A percentile compares a stretch with the other conserved stretches of the same genome.
Conservation (phyloP, 1,284 basidiomycete genomes). For the Ustilago lituana region DNA sequence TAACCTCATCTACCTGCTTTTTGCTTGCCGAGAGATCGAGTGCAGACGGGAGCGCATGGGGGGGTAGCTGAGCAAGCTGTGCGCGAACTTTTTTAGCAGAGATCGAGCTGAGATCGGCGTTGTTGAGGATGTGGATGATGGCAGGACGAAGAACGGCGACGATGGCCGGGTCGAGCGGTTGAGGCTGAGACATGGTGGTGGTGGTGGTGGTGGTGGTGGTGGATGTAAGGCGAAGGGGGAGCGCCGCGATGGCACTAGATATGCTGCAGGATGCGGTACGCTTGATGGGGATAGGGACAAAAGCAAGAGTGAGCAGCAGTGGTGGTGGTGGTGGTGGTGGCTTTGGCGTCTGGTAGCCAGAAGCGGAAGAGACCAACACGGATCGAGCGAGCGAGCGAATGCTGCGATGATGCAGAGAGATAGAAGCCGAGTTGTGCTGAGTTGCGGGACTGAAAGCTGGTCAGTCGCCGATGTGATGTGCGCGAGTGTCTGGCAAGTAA, state of each 20-base stretch:
- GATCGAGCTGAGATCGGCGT: constrained; percentile 59
- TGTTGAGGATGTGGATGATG: constrained; percentile 61
- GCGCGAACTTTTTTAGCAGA: constrained; percentile 59
- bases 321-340: no score
- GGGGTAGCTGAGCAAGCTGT: constrained; percentile 51
- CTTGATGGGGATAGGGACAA: background rate
- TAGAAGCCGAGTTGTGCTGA: no score
- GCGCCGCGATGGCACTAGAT: background rate
- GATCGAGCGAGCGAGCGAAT: no score
- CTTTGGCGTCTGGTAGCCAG: no score
- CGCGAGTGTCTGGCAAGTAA: no score
- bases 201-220: background rate
- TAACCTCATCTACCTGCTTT: constrained; percentile 57
- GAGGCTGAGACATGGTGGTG: constrained; percentile 39
- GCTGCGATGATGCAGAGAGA: no score
- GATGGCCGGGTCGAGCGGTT: constrained; percentile 34
- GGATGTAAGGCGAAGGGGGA: background rate
- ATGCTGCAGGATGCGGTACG: background rate
- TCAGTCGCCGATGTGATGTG: no score
- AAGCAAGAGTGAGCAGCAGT: background rate
- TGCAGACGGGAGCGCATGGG: constrained; percentile 40
- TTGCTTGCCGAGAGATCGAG: constrained; percentile 59
- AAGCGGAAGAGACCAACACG: no score
- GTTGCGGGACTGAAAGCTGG: no score
- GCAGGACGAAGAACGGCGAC: constrained; percentile 51